Evolutionary conservation across 805 yeast species (phyloP).

Genomic region (Kodamaea restingae): DNA sequence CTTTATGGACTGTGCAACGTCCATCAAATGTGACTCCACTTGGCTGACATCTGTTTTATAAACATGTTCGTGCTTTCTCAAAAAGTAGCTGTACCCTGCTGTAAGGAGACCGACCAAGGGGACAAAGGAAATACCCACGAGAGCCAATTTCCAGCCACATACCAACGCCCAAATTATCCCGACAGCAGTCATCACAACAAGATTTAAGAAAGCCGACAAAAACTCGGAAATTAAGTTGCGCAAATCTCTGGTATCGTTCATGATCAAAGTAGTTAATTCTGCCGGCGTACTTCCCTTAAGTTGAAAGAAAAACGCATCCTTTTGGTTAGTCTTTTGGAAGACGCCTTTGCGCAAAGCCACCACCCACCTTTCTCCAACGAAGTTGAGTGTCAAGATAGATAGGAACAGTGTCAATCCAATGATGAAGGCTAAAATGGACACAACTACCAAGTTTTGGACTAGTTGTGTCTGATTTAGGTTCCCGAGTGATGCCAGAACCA

Average conservation of each 20-base stretch:
- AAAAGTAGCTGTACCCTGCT: constrained; percentile 44
- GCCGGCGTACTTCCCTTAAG: constrained; percentile 38
- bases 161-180: constrained; percentile 78
- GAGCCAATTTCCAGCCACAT: constrained; percentile 80
- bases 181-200: constrained; percentile 48
- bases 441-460: constrained; percentile 64
- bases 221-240: constrained; percentile 62
- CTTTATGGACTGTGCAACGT: constrained; percentile 53
- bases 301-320: constrained; percentile 52
- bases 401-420: constrained; percentile 59
- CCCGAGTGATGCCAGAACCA: constrained; percentile 45
- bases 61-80: constrained; percentile 52
- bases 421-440: constrained; percentile 55
- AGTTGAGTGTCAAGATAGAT: constrained; percentile 48
- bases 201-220: constrained; percentile 49
- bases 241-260: constrained; percentile 81
- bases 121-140: constrained; percentile 74
- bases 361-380: constrained; percentile 68
- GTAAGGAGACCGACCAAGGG: constrained; percentile 59
- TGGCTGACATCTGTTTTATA: constrained; percentile 56
- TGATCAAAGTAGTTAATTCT: constrained; percentile 58
- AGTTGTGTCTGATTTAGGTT: constrained; percentile 29
- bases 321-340: constrained; percentile 47
- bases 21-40: constrained; percentile 50
- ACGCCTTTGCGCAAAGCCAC: constrained; percentile 45